Evolutionary conservation across 2,329 filamentous ascomycete species (phyloP), one percentile per base, ranked within the genome.

Genomic region (Chrysosporium queenslandicum): DNA sequence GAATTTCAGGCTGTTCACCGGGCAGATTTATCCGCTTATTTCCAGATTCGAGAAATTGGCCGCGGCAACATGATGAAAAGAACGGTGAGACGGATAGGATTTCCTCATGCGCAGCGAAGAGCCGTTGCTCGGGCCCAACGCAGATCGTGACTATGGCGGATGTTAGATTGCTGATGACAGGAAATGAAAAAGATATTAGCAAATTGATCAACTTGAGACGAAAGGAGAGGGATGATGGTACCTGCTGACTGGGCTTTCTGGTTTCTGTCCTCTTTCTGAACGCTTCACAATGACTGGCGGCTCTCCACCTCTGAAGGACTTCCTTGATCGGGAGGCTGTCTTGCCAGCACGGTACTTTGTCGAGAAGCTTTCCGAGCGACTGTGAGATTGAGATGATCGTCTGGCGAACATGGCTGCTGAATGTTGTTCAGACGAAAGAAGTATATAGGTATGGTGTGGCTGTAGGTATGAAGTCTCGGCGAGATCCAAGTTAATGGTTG

Each of bases 41-140:
- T 45, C 67, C 65, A 14, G 73, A 65, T 54, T 78, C 78, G 70
- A 80, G 77, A 73, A 79, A 85, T 63, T 84, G 80, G 57, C 75
- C 76, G 53, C 77, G 76, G 58, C 83, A 79, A 40, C 77, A 75
- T 46, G 79, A 72, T 55, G 81, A 75, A 71, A 96, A 94, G 77
- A 84, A 94, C 6, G 87, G 82, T 9, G 87, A 92, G 52, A 78
- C 74, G 65, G 77, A 79, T 55, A 96, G 81, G 56, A 94, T 79
- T 59, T 92, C 85, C 73, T 94, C 87, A 68, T 95, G 90, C 5
- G 88, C 88, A 34, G 90, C 90, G 64, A 96, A 96, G 60, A 95
- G 83, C 20, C 90, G 82, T 67, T 89, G 83, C 59, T 90, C 84
- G 4, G 77, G 77, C n/a, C 87, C 87, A 60, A 94, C 80, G 60